Conservation (phyloP, 78 protist genomes). For the Dictyostelium citrinum region DNA sequence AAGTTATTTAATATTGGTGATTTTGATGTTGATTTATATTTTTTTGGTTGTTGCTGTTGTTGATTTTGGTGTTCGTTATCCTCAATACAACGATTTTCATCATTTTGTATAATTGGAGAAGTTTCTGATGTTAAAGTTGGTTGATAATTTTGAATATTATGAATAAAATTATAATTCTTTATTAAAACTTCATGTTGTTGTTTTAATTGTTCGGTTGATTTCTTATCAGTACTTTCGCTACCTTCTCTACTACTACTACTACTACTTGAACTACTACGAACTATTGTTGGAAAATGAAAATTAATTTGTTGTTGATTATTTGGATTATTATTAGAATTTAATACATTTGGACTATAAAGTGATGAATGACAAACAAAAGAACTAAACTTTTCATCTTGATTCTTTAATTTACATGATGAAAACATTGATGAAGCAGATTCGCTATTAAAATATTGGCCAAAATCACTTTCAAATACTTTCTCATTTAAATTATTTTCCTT, state of each 20-base stretch:
- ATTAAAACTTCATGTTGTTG: neutral
- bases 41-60: neutral
- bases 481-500: neutral
- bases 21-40: neutral
- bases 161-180: neutral
- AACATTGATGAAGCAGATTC: neutral
- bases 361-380: constrained; percentile 9
- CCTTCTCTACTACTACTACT: no score
- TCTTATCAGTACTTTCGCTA: no score
- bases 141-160: constrained; percentile 27
- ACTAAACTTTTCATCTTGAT: constrained; percentile 26
- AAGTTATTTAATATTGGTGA: neutral
- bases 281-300: neutral
- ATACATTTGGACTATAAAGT: neutral
- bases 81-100: neutral
- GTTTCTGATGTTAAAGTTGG: neutral
- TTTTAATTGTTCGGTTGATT: neutral
- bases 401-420: constrained; percentile 18
- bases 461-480: neutral
- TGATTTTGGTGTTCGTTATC: neutral
- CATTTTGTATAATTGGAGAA: neutral
- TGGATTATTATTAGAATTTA: neutral
- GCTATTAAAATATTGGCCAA: neutral
- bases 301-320: neutral
- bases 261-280: neutral